phyloP scores from a whole-genome alignment of 371 early-diverging fungal species.

The Pancytospora philotis region DNA sequence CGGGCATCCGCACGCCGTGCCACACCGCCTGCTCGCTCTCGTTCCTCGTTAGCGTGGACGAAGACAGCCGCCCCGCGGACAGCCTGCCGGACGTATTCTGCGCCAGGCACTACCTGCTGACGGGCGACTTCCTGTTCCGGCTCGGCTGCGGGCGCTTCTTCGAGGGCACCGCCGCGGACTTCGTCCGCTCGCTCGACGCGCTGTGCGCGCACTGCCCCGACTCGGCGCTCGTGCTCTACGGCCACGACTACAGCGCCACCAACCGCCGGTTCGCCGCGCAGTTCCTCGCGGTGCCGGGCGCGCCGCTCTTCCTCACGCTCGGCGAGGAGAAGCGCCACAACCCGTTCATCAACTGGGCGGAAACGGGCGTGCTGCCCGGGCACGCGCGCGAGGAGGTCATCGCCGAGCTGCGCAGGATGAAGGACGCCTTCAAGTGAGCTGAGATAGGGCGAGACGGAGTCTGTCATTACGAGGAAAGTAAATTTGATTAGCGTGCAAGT shows the following conservation, averaged over 20 bases:
- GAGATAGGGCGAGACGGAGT: too few relatives aligned
- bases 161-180: constrained; percentile 54
- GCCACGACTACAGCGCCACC: constrained; percentile 55
- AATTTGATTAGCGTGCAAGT: too few relatives aligned
- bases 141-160: constrained; percentile 58
- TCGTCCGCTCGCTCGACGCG: constrained; percentile 35
- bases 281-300: background rate
- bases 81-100: constrained; percentile 45
- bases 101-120: constrained; percentile 33
- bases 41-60: constrained; percentile 40
- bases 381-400: background rate
- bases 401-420: background rate
- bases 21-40: background rate
- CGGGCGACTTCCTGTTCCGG: constrained; percentile 58
- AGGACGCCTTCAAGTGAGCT: background rate
- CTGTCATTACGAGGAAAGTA: too few relatives aligned
- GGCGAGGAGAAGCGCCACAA: background rate
- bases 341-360: background rate
- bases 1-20: background rate
- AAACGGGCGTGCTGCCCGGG: background rate
- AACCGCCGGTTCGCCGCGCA: constrained; percentile 44
- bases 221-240: constrained; percentile 50
- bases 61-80: constrained; percentile 57
- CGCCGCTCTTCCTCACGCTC: background rate
- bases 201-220: constrained; percentile 14